A percentile compares a stretch with the other conserved stretches of the same genome.
phyloP scores from a whole-genome alignment of 768 basidiomycete genomes.

The Stropharia rugosoannulata region DNA sequence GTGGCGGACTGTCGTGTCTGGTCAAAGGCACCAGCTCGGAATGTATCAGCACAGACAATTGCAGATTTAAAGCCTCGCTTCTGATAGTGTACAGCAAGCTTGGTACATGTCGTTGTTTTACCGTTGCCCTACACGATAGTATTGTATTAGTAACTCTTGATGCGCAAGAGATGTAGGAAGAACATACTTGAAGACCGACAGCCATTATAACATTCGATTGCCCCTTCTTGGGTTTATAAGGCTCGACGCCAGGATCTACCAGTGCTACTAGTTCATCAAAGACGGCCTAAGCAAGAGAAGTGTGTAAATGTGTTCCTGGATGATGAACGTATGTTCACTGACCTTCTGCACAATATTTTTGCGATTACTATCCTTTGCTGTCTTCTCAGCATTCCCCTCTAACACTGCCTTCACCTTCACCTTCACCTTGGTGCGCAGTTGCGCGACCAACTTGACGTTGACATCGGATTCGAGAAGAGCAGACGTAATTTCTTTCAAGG shows the following conservation, averaged over 20 bases:
- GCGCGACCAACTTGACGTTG: conserved; percentile 94
- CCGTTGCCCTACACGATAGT: conserved; percentile 74
- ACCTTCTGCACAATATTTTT: conserved; percentile 94
- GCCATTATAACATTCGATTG: conserved; percentile 96
- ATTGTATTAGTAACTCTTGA: neutral
- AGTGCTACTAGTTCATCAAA: conserved; percentile 95
- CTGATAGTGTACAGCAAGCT: conserved; percentile 96
- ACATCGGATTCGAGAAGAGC: conserved; percentile 96
- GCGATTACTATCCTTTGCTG: conserved; percentile 76
- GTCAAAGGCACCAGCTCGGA: conserved; percentile 99
- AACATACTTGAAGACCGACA: conserved; percentile 85
- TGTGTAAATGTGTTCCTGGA: neutral
- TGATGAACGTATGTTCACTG: neutral
- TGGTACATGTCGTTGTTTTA: conserved; percentile 99
- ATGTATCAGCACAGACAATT: conserved; percentile 98
- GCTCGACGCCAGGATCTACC: conserved; percentile 94
- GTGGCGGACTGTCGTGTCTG: conserved; percentile 98
- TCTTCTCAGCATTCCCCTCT: conserved; percentile 62
- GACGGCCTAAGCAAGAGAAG: conserved; percentile 60
- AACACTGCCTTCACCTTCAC: conserved; percentile 82
- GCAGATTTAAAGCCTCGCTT: conserved; percentile 95
- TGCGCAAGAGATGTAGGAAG: neutral
- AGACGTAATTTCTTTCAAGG: conserved; percentile 92
- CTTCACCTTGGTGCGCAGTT: conserved; percentile 87
- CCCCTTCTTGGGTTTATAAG: conserved; percentile 96